Evolutionary conservation across 2,329 filamentous ascomycete genomes (phyloP).

Genomic region (Hymenoscyphus salicellus): DNA sequence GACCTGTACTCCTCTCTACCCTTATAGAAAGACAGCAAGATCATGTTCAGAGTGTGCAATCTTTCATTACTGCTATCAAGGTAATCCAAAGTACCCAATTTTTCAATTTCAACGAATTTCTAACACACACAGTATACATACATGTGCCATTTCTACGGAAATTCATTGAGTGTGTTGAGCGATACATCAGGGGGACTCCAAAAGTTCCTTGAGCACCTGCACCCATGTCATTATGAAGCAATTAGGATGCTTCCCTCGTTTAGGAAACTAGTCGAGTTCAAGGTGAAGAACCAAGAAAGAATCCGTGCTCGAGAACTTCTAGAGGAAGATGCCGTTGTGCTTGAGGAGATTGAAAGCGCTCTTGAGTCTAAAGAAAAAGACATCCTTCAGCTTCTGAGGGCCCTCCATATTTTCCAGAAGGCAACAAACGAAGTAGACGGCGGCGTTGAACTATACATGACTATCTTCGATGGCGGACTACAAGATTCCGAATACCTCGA

Average conservation of each 20-base stretch:
- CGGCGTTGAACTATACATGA: slow-evolving; percentile 55
- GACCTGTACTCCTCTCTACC: slow-evolving; percentile 58
- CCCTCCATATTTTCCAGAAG: slow-evolving; percentile 46
- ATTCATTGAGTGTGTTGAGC: slow-evolving; percentile 66
- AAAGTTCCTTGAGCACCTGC: slow-evolving; percentile 38
- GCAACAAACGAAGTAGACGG: slow-evolving; percentile 17
- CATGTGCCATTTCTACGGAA: slow-evolving; percentile 83
- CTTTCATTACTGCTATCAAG: slow-evolving; percentile 68
- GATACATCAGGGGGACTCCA: slow-evolving; percentile 34
- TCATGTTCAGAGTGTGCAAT: slow-evolving; percentile 72
- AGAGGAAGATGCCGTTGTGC: slow-evolving; percentile 56
- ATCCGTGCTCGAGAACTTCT: slow-evolving; percentile 52
- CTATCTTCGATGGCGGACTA: slow-evolving; percentile 53
- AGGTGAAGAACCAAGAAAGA: slow-evolving; percentile 44
- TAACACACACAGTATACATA: slow-evolving; percentile 62
- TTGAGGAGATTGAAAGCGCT: slow-evolving; percentile 40
- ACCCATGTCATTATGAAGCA: slow-evolving; percentile 63
- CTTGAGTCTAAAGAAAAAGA: slow-evolving; percentile 39
- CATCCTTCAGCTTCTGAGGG: slow-evolving; percentile 46
- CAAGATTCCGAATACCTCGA: slow-evolving; percentile 54
- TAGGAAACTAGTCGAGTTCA: slow-evolving; percentile 49
- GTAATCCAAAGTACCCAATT: slow-evolving; percentile 39
- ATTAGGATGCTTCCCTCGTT: slow-evolving; percentile 70
- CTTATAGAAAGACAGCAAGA: slow-evolving; percentile 72
- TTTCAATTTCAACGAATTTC: slow-evolving; percentile 2